Conservation (phyloP, 441 rosid species). For the Erodium moschatum region DNA sequence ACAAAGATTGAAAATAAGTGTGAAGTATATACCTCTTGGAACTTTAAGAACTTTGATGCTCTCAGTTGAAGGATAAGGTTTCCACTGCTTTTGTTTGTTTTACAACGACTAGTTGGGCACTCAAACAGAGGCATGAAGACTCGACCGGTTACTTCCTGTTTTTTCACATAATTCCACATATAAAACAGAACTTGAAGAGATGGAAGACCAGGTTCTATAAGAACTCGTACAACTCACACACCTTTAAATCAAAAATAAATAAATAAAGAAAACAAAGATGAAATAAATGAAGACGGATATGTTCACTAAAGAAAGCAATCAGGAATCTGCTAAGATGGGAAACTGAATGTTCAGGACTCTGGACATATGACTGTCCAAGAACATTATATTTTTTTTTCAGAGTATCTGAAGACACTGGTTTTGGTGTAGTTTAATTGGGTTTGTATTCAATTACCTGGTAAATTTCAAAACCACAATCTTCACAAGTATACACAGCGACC, state of each 20-base stretch:
- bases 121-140: constrained; percentile 89
- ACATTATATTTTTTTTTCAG: neutral
- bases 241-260: neutral
- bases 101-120: constrained; percentile 74
- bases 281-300: neutral
- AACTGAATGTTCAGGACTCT: neutral
- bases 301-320: neutral
- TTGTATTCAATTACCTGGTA: constrained; percentile 56
- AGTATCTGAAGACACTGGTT: constrained; percentile 12
- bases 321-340: neutral
- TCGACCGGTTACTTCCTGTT: constrained; percentile 88
- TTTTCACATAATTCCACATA: constrained; percentile 15
- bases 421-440: constrained; percentile 5
- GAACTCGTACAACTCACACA: neutral
- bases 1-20: constrained; percentile 11
- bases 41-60: constrained; percentile 92
- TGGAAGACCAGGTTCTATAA: neutral
- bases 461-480: constrained; percentile 94
- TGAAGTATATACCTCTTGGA: constrained; percentile 64
- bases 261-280: neutral
- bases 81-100: constrained; percentile 53
- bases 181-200: neutral
- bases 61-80: constrained; percentile 94
- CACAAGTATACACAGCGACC: constrained; percentile 95
- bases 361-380: neutral